Conservation (phyloP, 176 grass and related monocot species). For the Musa schizocarpa region DNA sequence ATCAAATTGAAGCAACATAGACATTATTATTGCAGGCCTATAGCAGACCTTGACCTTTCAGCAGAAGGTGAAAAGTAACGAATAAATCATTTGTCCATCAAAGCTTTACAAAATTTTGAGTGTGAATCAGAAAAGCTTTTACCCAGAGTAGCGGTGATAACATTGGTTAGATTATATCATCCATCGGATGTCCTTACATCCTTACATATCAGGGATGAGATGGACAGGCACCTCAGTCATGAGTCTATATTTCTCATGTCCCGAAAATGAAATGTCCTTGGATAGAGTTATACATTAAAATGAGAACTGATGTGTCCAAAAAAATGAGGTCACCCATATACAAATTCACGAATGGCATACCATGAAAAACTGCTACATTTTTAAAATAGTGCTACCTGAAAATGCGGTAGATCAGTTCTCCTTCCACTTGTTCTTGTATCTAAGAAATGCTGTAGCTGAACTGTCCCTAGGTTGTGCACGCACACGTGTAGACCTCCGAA, state of each 20-base stretch:
- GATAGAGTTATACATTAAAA: not conserved
- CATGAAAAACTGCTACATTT: no score
- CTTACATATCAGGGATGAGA: not conserved
- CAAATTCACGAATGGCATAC: not conserved
- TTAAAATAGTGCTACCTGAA: not conserved
- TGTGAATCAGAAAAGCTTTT: not conserved
- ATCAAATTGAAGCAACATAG: not conserved
- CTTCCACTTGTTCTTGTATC: slow-evolving; percentile 75
- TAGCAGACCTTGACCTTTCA: not conserved
- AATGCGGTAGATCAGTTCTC: slow-evolving; percentile 21
- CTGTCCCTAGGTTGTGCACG: slow-evolving; percentile 62
- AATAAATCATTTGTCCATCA: not conserved
- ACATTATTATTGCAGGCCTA: not conserved
- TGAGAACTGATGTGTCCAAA: not conserved
- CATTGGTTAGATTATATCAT: not conserved
- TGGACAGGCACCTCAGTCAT: not conserved
- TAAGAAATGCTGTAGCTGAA: slow-evolving; percentile 53
- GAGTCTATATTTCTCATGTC: not conserved
- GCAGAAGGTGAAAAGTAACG: not conserved
- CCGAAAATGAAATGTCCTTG: not conserved
- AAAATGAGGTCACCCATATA: not conserved
- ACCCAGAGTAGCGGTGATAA: no score
- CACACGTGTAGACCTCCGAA: slow-evolving; percentile 67
- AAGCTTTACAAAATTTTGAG: not conserved
- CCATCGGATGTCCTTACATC: not conserved